Evolutionary conservation across 768 basidiomycete genomes (phyloP).

Genomic region (Trametopsis cervina): DNA sequence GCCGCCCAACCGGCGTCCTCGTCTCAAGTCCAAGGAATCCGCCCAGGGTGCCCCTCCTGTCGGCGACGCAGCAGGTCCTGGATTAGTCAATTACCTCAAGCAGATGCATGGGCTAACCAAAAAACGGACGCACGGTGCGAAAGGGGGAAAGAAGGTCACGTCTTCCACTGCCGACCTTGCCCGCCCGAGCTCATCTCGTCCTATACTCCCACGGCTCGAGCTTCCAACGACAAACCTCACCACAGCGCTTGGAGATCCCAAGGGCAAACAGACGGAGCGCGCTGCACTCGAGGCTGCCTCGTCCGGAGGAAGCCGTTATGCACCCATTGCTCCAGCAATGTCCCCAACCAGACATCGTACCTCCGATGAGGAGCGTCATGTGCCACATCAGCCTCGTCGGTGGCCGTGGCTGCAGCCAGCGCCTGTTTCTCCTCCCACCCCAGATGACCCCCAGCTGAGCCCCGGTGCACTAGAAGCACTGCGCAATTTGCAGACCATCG

Average conservation of each 20-base stretch:
- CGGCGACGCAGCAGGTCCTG: conserved; percentile 13
- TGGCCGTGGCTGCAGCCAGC: conserved; percentile 7
- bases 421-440: background rate
- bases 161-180: background rate
- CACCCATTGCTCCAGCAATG: background rate
- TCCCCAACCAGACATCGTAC: background rate
- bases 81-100: conserved; percentile 54
- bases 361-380: background rate
- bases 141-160: conserved; percentile 8
- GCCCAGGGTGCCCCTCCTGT: conserved; percentile 14
- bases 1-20: conserved; percentile 1
- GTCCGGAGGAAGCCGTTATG: background rate
- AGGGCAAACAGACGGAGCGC: background rate
- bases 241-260: background rate
- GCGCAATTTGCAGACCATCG: conserved; percentile 2
- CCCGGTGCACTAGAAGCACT: conserved; percentile 3
- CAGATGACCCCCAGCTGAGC: background rate
- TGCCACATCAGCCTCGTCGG: background rate
- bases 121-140: conserved; percentile 31
- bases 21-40: conserved; percentile 1
- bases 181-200: conserved; percentile 5
- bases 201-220: conserved; percentile 13
- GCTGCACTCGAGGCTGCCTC: background rate
- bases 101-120: conserved; percentile 64
- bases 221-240: background rate